A percentile compares a stretch with the other conserved stretches of the same genome.
Conservation (phyloP, 2,329 filamentous ascomycete species). For the Orbilia ellipsospora region DNA sequence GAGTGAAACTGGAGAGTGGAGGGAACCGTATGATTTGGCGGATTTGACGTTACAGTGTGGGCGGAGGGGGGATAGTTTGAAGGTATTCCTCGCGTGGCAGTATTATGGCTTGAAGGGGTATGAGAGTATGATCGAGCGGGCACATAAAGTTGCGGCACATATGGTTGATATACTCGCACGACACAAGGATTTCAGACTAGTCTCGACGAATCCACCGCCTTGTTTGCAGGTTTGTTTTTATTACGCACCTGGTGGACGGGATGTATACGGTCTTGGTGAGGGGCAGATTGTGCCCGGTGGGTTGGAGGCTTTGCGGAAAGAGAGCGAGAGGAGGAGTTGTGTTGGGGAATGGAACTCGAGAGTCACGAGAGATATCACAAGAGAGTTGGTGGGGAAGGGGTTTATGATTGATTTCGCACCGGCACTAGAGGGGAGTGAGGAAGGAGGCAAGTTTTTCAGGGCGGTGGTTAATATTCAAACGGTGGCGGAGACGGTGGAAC, state of each 20-base stretch:
- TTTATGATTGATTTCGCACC: conserved; percentile 76
- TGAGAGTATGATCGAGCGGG: conserved; percentile 72
- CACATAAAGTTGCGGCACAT: conserved; percentile 76
- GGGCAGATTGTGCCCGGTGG: conserved; percentile 52
- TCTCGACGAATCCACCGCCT: conserved; percentile 80
- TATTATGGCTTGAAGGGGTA: conserved; percentile 87
- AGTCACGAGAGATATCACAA: conserved; percentile 69
- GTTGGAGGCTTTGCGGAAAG: conserved; percentile 6
- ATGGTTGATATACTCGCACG: conserved; percentile 72
- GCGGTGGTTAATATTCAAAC: conserved; percentile 76
- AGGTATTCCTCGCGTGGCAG: conserved; percentile 87
- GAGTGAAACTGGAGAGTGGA: conserved; percentile 57
- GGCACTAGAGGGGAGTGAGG: conserved; percentile 66
- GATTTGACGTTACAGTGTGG: conserved; percentile 95
- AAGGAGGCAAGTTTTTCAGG: conserved; percentile 73
- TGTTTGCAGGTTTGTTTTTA: conserved; percentile 95
- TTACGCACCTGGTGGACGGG: conserved; percentile 71
- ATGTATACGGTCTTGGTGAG: conserved; percentile 61
- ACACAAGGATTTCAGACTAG: conserved; percentile 73
- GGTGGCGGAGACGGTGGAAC: conserved; percentile 70
- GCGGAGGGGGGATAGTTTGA: conserved; percentile 83
- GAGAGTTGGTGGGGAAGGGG: conserved; percentile 69
- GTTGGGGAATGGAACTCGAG: conserved; percentile 57
- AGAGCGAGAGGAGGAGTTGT: conserved; percentile 11
- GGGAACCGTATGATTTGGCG: conserved; percentile 85